Conservation (phyloP, 192 early-diverging fungal species). For the Cetraspora pellucida region DNA sequence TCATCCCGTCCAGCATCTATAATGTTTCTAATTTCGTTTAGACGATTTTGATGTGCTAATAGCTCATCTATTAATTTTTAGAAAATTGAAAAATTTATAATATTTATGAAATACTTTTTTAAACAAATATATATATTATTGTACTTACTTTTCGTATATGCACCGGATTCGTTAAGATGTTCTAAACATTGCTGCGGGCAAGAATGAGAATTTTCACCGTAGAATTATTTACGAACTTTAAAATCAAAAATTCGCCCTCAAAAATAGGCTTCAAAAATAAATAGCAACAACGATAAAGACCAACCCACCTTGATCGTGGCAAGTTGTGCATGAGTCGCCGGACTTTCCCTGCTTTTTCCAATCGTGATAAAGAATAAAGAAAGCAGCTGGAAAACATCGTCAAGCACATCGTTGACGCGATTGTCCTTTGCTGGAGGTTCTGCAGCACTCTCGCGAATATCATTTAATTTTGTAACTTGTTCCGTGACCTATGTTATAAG, state of each 20-base stretch:
- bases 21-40: too few relatives aligned
- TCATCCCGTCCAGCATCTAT: too few relatives aligned
- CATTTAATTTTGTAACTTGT: conserved; percentile 48
- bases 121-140: too few relatives aligned
- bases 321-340: conserved; percentile 76
- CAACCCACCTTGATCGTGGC: conserved; percentile 68
- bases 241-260: neutral
- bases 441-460: conserved; percentile 30
- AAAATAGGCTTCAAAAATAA: too few relatives aligned
- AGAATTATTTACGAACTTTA: neutral
- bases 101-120: too few relatives aligned
- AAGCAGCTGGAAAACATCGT: conserved; percentile 75
- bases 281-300: neutral
- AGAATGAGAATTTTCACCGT: too few relatives aligned
- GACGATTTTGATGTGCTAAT: too few relatives aligned
- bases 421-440: conserved; percentile 38
- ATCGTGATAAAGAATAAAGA: conserved; percentile 77
- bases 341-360: conserved; percentile 75
- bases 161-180: conserved; percentile 56
- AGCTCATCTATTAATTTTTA: too few relatives aligned
- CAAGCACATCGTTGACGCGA: conserved; percentile 69
- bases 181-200: conserved; percentile 14
- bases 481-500: conserved; percentile 34
- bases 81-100: too few relatives aligned
- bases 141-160: conserved; percentile 61